Evolutionary conservation across 257 asterid genomes (phyloP).

Genomic region (Solanum ossicruentum): DNA sequence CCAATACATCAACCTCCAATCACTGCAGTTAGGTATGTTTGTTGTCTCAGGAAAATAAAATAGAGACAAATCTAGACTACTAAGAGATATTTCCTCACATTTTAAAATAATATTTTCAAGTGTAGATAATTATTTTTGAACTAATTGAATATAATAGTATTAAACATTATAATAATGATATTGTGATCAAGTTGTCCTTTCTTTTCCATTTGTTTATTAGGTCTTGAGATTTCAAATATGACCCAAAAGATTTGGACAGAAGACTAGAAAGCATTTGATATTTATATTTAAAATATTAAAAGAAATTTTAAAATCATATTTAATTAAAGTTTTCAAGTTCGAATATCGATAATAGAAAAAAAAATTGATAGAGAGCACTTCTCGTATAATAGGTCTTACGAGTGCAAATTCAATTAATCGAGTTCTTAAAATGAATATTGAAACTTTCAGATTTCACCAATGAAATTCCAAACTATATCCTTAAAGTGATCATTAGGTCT

Average conservation of each 20-base stretch:
- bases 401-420: neutral
- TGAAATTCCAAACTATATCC: neutral
- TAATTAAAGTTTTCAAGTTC: neutral
- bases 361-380: neutral
- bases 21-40: conserved; percentile 2
- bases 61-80: conserved; percentile 4
- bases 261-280: neutral
- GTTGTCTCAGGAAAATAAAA: neutral
- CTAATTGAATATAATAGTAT: neutral
- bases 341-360: neutral
- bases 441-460: neutral
- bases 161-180: neutral
- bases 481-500: neutral
- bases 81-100: neutral
- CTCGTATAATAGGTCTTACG: neutral
- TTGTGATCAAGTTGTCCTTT: neutral
- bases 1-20: neutral
- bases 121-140: neutral
- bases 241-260: neutral
- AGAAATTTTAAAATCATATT: neutral
- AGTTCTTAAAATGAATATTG: neutral
- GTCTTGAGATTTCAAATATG: neutral
- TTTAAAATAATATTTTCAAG: neutral
- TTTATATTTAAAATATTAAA: neutral
- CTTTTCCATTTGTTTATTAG: neutral